phyloP scores from a whole-genome alignment of 1,139 yeast genomes.

The Yamadazyma atmosphaerica region DNA sequence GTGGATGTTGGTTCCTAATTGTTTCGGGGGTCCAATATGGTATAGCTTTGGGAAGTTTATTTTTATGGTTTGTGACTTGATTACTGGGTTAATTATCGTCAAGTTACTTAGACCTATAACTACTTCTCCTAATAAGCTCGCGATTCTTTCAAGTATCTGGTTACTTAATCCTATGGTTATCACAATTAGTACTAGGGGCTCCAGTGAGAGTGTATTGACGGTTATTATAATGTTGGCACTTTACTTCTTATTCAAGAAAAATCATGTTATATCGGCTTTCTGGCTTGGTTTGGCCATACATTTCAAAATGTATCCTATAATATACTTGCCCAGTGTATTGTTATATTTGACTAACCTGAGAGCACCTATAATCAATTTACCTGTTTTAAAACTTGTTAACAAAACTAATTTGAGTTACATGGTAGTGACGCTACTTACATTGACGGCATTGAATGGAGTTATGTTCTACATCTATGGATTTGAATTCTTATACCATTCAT shows the following conservation, averaged over 20 bases:
- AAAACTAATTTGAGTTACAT: conserved; percentile 47
- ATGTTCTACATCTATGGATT: conserved; percentile 73
- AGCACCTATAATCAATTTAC: conserved; percentile 24
- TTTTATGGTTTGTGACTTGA: conserved; percentile 73
- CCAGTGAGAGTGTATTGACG: conserved; percentile 86
- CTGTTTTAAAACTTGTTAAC: conserved; percentile 42
- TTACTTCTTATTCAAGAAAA: conserved; percentile 37
- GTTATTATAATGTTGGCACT: conserved; percentile 69
- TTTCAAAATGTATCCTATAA: conserved; percentile 87
- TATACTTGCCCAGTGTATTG: conserved; percentile 64
- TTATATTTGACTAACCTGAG: conserved; percentile 24
- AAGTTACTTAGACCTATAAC: conserved; percentile 31
- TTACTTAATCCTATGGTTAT: conserved; percentile 92
- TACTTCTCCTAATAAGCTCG: conserved; percentile 26
- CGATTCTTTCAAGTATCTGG: conserved; percentile 66
- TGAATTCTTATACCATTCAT: conserved; percentile 78
- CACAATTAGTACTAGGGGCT: conserved; percentile 90
- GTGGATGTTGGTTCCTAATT: conserved; percentile 75
- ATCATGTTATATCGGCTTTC: conserved; percentile 54
- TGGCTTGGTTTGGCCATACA: conserved; percentile 80
- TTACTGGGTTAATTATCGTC: conserved; percentile 73
- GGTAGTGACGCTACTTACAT: conserved; percentile 39
- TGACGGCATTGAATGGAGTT: conserved; percentile 44
- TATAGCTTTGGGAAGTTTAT: conserved; percentile 77
- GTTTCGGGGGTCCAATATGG: conserved; percentile 38